These are phyloP conservation scores for Diplotaxis tenuifolia DNA, from an alignment of 345 rosid genomes.

Conservation along the genomic window DNA sequence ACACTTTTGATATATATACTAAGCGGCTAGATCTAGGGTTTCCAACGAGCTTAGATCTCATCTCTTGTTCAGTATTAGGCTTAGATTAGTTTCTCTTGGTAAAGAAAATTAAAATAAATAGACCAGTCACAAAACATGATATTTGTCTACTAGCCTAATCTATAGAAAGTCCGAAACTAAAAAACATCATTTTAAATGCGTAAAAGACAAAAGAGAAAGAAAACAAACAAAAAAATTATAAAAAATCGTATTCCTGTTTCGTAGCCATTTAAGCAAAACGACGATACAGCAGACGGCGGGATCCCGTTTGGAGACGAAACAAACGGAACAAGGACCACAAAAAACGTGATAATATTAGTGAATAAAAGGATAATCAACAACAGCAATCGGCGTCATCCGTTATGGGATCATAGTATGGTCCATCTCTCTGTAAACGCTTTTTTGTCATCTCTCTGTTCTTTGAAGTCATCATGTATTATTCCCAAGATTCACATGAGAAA, in stretches of 20 bases:
- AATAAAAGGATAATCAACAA: not conserved
- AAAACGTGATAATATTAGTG: slow-evolving; percentile 21
- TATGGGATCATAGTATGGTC: slow-evolving; percentile 18
- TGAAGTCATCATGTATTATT: not conserved
- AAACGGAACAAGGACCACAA: slow-evolving; percentile 25
- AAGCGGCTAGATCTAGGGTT: too few relatives aligned
- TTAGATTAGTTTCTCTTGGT: too few relatives aligned
- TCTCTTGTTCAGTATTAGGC: too few relatives aligned
- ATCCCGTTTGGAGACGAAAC: slow-evolving; percentile 14
- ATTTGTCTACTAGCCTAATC: not conserved
- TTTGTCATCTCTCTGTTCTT: slow-evolving; percentile 36
- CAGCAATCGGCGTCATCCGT: slow-evolving; percentile 18
- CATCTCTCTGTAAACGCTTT: slow-evolving; percentile 11
- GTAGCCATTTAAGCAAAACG: slow-evolving; percentile 18
- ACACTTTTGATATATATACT: too few relatives aligned
- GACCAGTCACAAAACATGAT: slow-evolving; percentile 1
- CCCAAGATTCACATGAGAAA: slow-evolving; percentile 7
- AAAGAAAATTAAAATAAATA: too few relatives aligned
- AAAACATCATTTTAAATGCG: slow-evolving; percentile 10
- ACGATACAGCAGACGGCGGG: slow-evolving; percentile 31
- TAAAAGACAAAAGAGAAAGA: slow-evolving; percentile 2
- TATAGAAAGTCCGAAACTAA: not conserved
- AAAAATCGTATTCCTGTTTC: not conserved
- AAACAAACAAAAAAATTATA: not conserved
- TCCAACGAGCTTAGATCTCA: too few relatives aligned